Conservation (phyloP, 2,329 filamentous ascomycete genomes). For the Malbranchea zuffiana region DNA sequence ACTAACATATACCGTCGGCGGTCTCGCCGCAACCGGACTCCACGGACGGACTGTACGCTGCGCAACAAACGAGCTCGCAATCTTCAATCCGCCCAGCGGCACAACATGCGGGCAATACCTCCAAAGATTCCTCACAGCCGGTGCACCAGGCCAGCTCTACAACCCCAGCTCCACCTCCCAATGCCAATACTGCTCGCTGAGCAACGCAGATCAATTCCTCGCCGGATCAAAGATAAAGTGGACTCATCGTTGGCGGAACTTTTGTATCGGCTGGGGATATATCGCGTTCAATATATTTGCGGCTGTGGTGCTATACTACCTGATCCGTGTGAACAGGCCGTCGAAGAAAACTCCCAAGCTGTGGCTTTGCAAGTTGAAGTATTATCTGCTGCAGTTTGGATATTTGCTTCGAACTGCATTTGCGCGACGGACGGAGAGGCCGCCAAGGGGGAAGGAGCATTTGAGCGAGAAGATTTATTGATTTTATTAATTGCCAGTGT, state of each 20-base stretch:
- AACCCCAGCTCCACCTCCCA: slow-evolving; percentile 38
- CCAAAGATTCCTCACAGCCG: slow-evolving; percentile 35
- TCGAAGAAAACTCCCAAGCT: slow-evolving; percentile 10
- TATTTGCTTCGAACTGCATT: slow-evolving; percentile 12
- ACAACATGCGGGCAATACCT: slow-evolving; percentile 53
- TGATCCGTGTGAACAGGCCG: slow-evolving; percentile 24
- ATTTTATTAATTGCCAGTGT: no score
- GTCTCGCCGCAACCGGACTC: slow-evolving; percentile 59
- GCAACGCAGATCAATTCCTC: slow-evolving; percentile 33
- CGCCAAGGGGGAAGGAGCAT: slow-evolving; percentile 13
- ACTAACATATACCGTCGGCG: slow-evolving; percentile 68
- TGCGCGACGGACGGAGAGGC: slow-evolving; percentile 11
- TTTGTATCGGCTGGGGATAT: slow-evolving; percentile 52
- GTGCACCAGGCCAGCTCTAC: slow-evolving; percentile 44
- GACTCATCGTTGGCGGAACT: slow-evolving; percentile 55
- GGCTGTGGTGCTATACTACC: slow-evolving; percentile 46
- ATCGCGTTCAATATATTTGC: slow-evolving; percentile 49
- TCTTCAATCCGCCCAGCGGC: slow-evolving; percentile 52
- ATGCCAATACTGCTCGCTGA: slow-evolving; percentile 42
- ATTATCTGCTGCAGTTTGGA: slow-evolving; percentile 11
- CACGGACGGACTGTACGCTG: slow-evolving; percentile 57
- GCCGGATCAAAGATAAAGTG: slow-evolving; percentile 43
- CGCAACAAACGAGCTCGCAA: slow-evolving; percentile 56
- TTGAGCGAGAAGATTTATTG: slow-evolving; percentile 13
- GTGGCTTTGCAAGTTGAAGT: slow-evolving; percentile 10